These are phyloP conservation scores for Cerioporus squamosus DNA, from an alignment of 1,284 basidiomycete genomes.

Conservation along the genomic window DNA sequence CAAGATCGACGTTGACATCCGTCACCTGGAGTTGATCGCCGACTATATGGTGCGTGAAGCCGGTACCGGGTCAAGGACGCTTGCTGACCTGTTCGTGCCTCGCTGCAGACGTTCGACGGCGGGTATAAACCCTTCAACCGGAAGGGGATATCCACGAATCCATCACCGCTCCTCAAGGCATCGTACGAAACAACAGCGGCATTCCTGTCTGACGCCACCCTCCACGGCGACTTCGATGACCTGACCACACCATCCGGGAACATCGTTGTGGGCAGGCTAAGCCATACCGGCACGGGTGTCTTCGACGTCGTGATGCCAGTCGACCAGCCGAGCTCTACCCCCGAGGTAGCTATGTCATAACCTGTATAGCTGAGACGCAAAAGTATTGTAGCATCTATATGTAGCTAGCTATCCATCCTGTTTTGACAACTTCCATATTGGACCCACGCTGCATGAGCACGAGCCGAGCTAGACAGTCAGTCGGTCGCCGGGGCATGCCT, in stretches of 20 bases:
- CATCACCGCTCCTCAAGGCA: conserved; percentile 94
- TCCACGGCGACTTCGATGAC: conserved; percentile 95
- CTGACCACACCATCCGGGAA: conserved; percentile 88
- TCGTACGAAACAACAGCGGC: conserved; percentile 98
- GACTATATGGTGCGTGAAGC: conserved; percentile 90
- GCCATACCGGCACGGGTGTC: conserved; percentile 83
- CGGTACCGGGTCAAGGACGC: conserved; percentile 9
- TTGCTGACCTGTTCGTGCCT: conserved; percentile 11
- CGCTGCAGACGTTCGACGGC: conserved; percentile 88
- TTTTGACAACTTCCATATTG: conserved; percentile 12
- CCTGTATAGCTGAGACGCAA: conserved; percentile 13
- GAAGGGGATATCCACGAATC: conserved; percentile 89
- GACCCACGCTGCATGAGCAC: background rate
- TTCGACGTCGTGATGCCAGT: conserved; percentile 81
- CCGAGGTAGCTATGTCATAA: conserved; percentile 12
- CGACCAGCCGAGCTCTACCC: conserved; percentile 15
- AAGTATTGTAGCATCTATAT: conserved; percentile 24
- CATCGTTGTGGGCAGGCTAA: conserved; percentile 90
- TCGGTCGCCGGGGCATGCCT: conserved; percentile 8
- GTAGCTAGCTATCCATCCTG: conserved; percentile 11
- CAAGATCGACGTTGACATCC: conserved; percentile 94
- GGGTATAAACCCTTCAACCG: conserved; percentile 99
- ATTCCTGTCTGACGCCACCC: conserved; percentile 93
- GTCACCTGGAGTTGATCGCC: conserved; percentile 96
- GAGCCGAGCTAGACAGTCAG: conserved; percentile 1